Evolutionary conservation across 2,329 filamentous ascomycete species (phyloP).

Genomic region (Sphaerulina vaccinii): DNA sequence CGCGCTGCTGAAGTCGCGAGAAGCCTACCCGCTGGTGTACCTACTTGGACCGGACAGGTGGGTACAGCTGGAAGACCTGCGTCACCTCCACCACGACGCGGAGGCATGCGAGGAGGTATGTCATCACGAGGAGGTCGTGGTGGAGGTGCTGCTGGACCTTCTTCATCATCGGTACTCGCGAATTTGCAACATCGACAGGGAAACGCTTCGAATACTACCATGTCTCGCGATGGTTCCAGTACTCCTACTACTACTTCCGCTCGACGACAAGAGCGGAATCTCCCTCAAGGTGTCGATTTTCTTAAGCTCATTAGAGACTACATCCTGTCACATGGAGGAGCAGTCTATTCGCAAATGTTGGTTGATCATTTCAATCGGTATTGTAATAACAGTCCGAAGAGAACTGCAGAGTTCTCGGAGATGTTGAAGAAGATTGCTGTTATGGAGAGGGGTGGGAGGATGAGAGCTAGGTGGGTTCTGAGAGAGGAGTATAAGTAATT

Average conservation of each 20-base stretch:
- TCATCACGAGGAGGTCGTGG: conserved; percentile 34
- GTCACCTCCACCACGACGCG: conserved; percentile 50
- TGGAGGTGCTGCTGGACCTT: conserved; percentile 39
- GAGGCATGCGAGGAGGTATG: conserved; percentile 37
- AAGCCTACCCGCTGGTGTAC: conserved; percentile 73
- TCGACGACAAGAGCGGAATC: conserved; percentile 8
- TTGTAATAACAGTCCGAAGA: conserved; percentile 65
- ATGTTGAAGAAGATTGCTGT: conserved; percentile 75
- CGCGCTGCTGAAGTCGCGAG: conserved; percentile 71
- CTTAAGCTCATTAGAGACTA: conserved; percentile 68
- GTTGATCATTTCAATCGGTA: conserved; percentile 86
- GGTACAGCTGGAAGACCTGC: conserved; percentile 73
- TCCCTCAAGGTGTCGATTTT: conserved; percentile 43
- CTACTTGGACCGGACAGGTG: conserved; percentile 89
- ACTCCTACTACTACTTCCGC: conserved; percentile 28
- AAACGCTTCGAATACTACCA: conserved; percentile 24
- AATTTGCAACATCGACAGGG: conserved; percentile 46
- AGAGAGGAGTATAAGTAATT: conserved; percentile 53
- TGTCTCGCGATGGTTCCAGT: conserved; percentile 22
- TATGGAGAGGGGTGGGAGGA: conserved; percentile 57
- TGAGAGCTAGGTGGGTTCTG: conserved; percentile 57
- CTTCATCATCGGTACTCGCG: conserved; percentile 44
- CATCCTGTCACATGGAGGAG: conserved; percentile 72
- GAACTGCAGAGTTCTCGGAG: conserved; percentile 76
- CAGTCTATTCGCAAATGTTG: conserved; percentile 77